phyloP scores from a whole-genome alignment of 345 rosid genomes.

The Acer negundo region DNA sequence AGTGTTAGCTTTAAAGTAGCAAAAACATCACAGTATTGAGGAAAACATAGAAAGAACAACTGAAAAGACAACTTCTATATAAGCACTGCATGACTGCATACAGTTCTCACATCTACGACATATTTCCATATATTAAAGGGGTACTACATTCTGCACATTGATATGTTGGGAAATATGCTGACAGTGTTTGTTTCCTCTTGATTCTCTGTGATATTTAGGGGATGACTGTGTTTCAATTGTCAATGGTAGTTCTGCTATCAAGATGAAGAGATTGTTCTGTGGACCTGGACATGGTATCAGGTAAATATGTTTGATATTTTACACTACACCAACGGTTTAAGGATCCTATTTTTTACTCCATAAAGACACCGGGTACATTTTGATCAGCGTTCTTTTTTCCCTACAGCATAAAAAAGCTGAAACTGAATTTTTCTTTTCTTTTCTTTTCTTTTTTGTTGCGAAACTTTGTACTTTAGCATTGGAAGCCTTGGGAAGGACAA shows the following conservation, averaged over 20 bases:
- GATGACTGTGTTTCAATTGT: slow-evolving; percentile 96
- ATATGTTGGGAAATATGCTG: not conserved
- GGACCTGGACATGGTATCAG: slow-evolving; percentile 99
- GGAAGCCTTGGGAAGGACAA: slow-evolving; percentile 95
- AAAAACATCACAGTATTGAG: not conserved
- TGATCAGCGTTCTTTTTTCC: not conserved
- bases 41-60: not conserved
- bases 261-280: slow-evolving; percentile 84
- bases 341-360: slow-evolving; percentile 2
- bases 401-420: not conserved
- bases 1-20: not conserved
- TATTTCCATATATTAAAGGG: not conserved
- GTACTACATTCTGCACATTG: not conserved
- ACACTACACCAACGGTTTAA: slow-evolving; percentile 1
- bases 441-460: slow-evolving; percentile 12
- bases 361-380: not conserved
- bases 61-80: slow-evolving; percentile 2
- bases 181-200: slow-evolving; percentile 13
- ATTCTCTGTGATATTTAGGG: slow-evolving; percentile 50
- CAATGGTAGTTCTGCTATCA: slow-evolving; percentile 69
- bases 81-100: not conserved
- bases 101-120: not conserved
- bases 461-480: slow-evolving; percentile 45
- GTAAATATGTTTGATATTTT: slow-evolving; percentile 33
- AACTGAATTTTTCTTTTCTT: slow-evolving; percentile 5